These are phyloP conservation scores for Avena sativa DNA, from an alignment of 176 grass and related monocot species.

Conservation along the genomic window DNA sequence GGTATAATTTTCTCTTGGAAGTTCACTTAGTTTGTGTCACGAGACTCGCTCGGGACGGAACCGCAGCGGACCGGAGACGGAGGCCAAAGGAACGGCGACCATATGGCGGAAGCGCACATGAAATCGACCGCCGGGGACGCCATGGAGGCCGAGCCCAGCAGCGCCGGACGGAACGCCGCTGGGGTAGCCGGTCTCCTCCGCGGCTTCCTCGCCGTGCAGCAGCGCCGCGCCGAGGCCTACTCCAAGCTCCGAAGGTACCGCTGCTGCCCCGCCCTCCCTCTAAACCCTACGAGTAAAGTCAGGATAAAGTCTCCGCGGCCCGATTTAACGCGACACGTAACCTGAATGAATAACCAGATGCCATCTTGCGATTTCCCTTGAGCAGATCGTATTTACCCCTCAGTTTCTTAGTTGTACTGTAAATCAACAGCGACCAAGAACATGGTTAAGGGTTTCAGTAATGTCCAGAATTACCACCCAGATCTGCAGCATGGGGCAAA, in stretches of 20 bases:
- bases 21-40: not conserved
- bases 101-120: conserved; percentile 31
- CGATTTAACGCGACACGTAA: not conserved
- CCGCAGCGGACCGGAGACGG: not conserved
- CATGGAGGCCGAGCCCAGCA: conserved; percentile 37
- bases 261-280: not conserved
- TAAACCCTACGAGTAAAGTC: conserved; percentile 22
- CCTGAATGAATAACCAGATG: not conserved
- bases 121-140: conserved; percentile 24
- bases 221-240: conserved; percentile 90
- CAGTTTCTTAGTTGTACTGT: not conserved
- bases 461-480: not conserved
- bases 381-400: not conserved
- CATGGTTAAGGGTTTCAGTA: not conserved
- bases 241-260: conserved; percentile 78
- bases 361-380: not conserved
- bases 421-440: not conserved
- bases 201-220: conserved; percentile 78
- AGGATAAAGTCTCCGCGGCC: not conserved
- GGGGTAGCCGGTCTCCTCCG: conserved; percentile 66
- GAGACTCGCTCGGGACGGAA: not conserved
- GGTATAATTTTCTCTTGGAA: too few species aligned
- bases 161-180: conserved; percentile 17
- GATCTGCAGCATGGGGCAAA: not conserved
- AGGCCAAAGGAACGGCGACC: conserved; percentile 21